Conservation (phyloP, 1,284 basidiomycete genomes). For the Cryptococcus sp. region DNA sequence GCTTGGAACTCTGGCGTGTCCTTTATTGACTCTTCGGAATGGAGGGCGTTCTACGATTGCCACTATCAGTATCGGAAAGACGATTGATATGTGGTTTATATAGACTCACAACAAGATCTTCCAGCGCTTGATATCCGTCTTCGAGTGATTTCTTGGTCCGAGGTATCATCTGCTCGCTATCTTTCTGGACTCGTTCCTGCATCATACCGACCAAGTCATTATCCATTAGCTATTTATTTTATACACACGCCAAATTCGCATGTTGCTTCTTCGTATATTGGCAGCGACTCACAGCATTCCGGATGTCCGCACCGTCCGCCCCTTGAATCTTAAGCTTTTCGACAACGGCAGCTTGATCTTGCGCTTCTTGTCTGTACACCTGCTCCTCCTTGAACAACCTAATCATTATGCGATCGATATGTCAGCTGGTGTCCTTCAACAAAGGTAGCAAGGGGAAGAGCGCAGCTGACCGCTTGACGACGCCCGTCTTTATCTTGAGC, state of each 20-base stretch:
- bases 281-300: slow-evolving; percentile 70
- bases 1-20: slow-evolving; percentile 29
- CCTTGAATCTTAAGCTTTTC: slow-evolving; percentile 65
- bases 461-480: slow-evolving; percentile 64
- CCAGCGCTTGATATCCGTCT: slow-evolving; percentile 64
- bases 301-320: slow-evolving; percentile 76
- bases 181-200: slow-evolving; percentile 71
- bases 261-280: too few species aligned
- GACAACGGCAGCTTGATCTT: slow-evolving; percentile 62
- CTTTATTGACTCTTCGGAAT: slow-evolving; percentile 22
- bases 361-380: slow-evolving; percentile 69
- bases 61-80: background rate
- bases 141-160: slow-evolving; percentile 65
- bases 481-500: slow-evolving; percentile 77
- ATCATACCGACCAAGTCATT: background rate
- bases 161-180: slow-evolving; percentile 76
- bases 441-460: background rate
- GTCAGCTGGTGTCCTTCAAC: background rate
- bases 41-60: slow-evolving; percentile 20
- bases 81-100: background rate
- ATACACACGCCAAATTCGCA: too few species aligned
- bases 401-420: background rate
- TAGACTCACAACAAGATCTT: slow-evolving; percentile 67
- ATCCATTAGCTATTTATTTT: background rate
- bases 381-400: slow-evolving; percentile 74